Evolutionary conservation across 192 early-diverging fungal genomes (phyloP).

Genomic region (Entomortierella chlamydospora): DNA sequence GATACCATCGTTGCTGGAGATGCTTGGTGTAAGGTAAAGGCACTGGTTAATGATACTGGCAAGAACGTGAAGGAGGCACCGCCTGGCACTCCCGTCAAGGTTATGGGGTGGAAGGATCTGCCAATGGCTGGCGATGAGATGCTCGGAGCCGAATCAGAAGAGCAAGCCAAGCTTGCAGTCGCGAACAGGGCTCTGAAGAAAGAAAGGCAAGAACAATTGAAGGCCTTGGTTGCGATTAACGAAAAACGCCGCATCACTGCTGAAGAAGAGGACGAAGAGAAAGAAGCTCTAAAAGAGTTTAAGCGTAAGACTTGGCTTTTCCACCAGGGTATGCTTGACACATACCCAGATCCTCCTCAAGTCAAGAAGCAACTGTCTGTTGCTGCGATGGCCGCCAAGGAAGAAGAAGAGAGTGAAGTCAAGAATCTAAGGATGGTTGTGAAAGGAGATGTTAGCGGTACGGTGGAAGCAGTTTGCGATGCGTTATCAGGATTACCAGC

Average conservation of each 20-base stretch:
- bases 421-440: conserved; percentile 71
- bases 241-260: conserved; percentile 70
- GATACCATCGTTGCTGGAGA: conserved; percentile 87
- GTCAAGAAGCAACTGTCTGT: conserved; percentile 38
- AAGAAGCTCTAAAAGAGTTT: conserved; percentile 61
- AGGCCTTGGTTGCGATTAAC: conserved; percentile 81
- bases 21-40: conserved; percentile 88
- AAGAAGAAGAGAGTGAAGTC: conserved; percentile 54
- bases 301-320: conserved; percentile 74
- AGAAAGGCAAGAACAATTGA: conserved; percentile 69
- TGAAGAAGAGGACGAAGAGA: conserved; percentile 64
- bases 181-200: conserved; percentile 71
- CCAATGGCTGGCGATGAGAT: conserved; percentile 92
- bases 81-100: conserved; percentile 87
- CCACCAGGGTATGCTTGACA: conserved; percentile 68
- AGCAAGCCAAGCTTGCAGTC: conserved; percentile 82
- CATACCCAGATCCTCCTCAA: conserved; percentile 62
- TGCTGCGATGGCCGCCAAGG: conserved; percentile 47
- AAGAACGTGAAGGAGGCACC: conserved; percentile 76
- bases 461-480: conserved; percentile 87
- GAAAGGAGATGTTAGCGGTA: conserved; percentile 95
- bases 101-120: conserved; percentile 94
- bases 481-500: conserved; percentile 81
- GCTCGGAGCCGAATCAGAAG: conserved; percentile 76
- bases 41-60: conserved; percentile 85